Evolutionary conservation across 2,329 filamentous ascomycete genomes (phyloP).

Genomic region (Fusarium sp.): DNA sequence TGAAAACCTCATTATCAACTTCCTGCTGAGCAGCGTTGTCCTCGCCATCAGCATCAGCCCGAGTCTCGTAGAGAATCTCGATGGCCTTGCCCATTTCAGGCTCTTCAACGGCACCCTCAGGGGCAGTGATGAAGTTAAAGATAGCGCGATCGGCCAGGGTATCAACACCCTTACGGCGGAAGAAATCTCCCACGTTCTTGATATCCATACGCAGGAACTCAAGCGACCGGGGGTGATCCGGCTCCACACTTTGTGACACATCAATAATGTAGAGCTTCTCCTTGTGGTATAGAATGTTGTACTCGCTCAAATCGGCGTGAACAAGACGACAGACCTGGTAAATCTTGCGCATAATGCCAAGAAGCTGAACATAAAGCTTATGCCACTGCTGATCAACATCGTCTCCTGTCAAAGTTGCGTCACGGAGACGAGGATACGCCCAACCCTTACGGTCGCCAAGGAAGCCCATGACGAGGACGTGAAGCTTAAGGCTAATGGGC

Average conservation of each 20-base stretch:
- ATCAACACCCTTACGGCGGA: slow-evolving; percentile 85
- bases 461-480: slow-evolving; percentile 95
- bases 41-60: slow-evolving; percentile 61
- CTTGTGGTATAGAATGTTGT: slow-evolving; percentile 93
- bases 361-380: slow-evolving; percentile 81
- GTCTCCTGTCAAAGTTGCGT: slow-evolving; percentile 78
- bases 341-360: slow-evolving; percentile 90
- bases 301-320: slow-evolving; percentile 96
- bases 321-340: slow-evolving; percentile 93
- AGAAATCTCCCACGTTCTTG: slow-evolving; percentile 96
- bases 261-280: slow-evolving; percentile 91
- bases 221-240: slow-evolving; percentile 90
- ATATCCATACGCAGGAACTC: slow-evolving; percentile 99
- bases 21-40: slow-evolving; percentile 70
- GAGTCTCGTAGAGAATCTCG: slow-evolving; percentile 72
- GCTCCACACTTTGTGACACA: slow-evolving; percentile 96
- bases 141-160: slow-evolving; percentile 81
- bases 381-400: slow-evolving; percentile 80
- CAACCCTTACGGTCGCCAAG: slow-evolving; percentile 87
- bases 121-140: slow-evolving; percentile 82
- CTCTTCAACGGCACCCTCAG: slow-evolving; percentile 69
- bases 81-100: slow-evolving; percentile 70
- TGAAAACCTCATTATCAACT: slow-evolving; percentile 90
- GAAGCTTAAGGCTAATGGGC: slow-evolving; percentile 87
- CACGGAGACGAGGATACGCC: slow-evolving; percentile 87